These are phyloP conservation scores for Aspergillus campestris DNA, from an alignment of 495 filamentous ascomycete genomes.

Conservation along the genomic window DNA sequence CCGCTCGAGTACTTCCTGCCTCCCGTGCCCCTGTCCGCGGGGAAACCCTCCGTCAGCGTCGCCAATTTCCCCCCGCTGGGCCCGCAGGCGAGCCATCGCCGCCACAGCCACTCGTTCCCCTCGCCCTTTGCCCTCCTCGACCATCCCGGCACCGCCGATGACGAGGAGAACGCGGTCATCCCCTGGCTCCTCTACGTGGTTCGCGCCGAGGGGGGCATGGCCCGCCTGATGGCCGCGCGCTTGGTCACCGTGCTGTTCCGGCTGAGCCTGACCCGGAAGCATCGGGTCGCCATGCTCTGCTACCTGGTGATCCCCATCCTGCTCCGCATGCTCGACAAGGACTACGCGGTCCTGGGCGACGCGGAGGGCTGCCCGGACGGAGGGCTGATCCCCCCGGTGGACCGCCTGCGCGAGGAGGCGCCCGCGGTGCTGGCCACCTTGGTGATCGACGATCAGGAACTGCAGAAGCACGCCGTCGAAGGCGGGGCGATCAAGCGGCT, in stretches of 20 bases:
- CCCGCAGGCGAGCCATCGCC: conserved; percentile 34
- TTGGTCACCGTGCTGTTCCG: conserved; percentile 70
- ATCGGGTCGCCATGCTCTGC: conserved; percentile 53
- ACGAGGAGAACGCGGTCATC: conserved; percentile 70
- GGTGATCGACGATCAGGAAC: conserved; percentile 61
- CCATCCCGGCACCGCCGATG: conserved; percentile 35
- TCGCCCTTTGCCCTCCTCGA: conserved; percentile 28
- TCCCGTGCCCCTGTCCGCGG: conserved; percentile 27
- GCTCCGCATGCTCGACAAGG: conserved; percentile 57
- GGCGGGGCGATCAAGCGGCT: conserved; percentile 64
- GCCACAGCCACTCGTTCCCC: conserved; percentile 33
- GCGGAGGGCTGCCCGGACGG: conserved; percentile 28
- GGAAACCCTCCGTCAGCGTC: conserved; percentile 21
- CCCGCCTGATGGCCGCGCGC: conserved; percentile 69
- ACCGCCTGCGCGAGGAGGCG: conserved; percentile 55
- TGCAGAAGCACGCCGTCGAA: conserved; percentile 79
- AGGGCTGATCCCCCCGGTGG: conserved; percentile 28
- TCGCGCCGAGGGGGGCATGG: conserved; percentile 52
- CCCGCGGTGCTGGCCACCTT: conserved; percentile 69
- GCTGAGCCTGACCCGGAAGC: conserved; percentile 54
- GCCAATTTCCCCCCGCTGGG: conserved; percentile 53
- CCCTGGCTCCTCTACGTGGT: conserved; percentile 73
- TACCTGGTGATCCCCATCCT: conserved; percentile 65
- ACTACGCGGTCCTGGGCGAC: conserved; percentile 34
- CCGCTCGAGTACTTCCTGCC: conserved; percentile 57